Evolutionary conservation across 257 asterid genomes (phyloP).

Genomic region (Ajuga chamaepitys): DNA sequence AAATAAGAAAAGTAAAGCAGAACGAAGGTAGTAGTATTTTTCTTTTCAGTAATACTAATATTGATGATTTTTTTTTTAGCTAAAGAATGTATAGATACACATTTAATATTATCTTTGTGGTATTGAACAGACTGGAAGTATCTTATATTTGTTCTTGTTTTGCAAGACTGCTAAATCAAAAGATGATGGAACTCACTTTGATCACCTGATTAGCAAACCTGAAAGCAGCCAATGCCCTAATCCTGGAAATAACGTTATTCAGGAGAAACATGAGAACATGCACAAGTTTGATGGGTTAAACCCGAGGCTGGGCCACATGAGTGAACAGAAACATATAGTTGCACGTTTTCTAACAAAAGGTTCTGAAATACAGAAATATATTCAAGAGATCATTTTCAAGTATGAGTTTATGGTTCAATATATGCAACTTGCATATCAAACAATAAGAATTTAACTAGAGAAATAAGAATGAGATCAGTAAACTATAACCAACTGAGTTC

Average conservation of each 20-base stretch:
- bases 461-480: not conserved
- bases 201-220: slow-evolving; percentile 1
- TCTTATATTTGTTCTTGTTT: not conserved
- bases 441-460: not conserved
- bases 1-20: no score
- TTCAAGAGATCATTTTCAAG: no score
- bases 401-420: no score
- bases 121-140: not conserved
- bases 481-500: not conserved
- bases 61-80: no score
- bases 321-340: no score
- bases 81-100: not conserved
- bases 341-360: no score
- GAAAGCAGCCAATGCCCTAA: not conserved
- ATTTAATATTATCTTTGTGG: not conserved
- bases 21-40: no score
- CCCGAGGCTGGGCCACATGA: no score
- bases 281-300: no score
- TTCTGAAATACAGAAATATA: no score
- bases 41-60: no score
- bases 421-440: no score
- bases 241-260: slow-evolving; percentile 18
- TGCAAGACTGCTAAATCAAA: slow-evolving; percentile 22
- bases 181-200: slow-evolving; percentile 2
- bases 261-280: slow-evolving; percentile 20